These are phyloP conservation scores for Colletotrichum cordylinicola DNA, from an alignment of 2,329 filamentous ascomycete species.

Conservation along the genomic window DNA sequence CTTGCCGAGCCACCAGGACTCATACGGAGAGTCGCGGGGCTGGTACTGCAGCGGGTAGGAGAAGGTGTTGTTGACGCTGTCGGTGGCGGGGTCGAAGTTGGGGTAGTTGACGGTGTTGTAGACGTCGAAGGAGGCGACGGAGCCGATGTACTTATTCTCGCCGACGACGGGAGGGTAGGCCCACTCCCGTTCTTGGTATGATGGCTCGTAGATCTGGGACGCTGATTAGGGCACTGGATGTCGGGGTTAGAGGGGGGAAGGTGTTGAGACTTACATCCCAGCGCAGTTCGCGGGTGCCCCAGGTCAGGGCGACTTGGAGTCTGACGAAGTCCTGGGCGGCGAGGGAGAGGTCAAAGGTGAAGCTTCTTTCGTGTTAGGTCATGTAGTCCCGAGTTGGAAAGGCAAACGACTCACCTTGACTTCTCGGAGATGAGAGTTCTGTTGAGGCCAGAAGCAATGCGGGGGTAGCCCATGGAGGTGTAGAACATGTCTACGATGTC, in stretches of 20 bases:
- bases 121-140: conserved; percentile 37
- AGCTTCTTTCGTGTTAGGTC: neutral
- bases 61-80: conserved; percentile 42
- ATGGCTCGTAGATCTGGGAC: conserved; percentile 38
- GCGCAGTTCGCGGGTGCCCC: conserved; percentile 31
- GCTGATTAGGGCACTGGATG: neutral
- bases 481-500: conserved; percentile 8
- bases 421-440: conserved; percentile 1
- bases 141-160: conserved; percentile 45
- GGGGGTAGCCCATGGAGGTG: conserved; percentile 4
- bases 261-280: conserved; percentile 26
- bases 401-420: neutral
- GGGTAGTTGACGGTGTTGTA: conserved; percentile 13
- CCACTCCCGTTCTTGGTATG: conserved; percentile 46
- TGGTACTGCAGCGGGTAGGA: conserved; percentile 42
- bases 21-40: conserved; percentile 34
- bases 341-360: conserved; percentile 28
- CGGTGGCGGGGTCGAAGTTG: conserved; percentile 35
- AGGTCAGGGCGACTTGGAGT: conserved; percentile 25
- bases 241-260: neutral
- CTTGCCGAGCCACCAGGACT: conserved; percentile 49
- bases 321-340: conserved; percentile 31
- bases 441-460: conserved; percentile 4
- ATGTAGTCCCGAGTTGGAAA: too few species aligned
- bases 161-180: conserved; percentile 44